Evolutionary conservation across 2,329 filamentous ascomycete genomes (phyloP).

Genomic region (Xylaria sp.): DNA sequence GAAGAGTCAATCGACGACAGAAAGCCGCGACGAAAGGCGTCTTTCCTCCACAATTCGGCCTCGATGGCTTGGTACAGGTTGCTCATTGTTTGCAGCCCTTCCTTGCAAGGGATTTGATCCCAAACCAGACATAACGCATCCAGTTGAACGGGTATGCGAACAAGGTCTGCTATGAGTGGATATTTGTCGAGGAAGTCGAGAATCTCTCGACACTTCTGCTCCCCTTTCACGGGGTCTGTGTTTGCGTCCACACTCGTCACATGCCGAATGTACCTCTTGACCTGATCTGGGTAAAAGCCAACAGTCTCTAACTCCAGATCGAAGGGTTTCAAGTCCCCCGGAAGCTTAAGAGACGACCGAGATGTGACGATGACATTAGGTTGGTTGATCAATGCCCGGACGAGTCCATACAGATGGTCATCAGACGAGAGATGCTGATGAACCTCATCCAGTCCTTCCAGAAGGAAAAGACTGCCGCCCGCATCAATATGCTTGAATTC

Average conservation of each 20-base stretch:
- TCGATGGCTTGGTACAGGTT: neutral
- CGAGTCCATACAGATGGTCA: neutral
- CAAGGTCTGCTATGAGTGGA: neutral
- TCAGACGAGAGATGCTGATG: neutral
- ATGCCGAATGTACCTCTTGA: neutral
- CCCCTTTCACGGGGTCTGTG: neutral
- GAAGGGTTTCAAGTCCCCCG: neutral
- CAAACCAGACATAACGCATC: slow-evolving; percentile 6
- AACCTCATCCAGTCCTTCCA: slow-evolving; percentile 3
- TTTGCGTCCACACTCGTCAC: neutral
- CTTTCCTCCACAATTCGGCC: neutral
- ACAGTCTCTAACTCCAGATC: slow-evolving; percentile 4
- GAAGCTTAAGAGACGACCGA: neutral
- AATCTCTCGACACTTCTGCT: neutral
- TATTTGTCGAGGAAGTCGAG: neutral
- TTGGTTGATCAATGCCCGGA: neutral
- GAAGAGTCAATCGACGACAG: neutral
- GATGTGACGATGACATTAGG: slow-evolving; percentile 4
- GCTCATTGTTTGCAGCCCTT: neutral
- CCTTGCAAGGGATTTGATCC: neutral
- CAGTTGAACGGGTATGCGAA: neutral
- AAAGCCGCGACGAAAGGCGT: neutral
- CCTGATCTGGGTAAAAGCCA: slow-evolving; percentile 1
- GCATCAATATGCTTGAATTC: neutral
- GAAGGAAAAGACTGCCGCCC: neutral